A percentile compares a stretch with the other conserved stretches of the same genome.
Conservation (phyloP, 2,329 filamentous ascomycete species). For the Neophaeococcomyces aloes region DNA sequence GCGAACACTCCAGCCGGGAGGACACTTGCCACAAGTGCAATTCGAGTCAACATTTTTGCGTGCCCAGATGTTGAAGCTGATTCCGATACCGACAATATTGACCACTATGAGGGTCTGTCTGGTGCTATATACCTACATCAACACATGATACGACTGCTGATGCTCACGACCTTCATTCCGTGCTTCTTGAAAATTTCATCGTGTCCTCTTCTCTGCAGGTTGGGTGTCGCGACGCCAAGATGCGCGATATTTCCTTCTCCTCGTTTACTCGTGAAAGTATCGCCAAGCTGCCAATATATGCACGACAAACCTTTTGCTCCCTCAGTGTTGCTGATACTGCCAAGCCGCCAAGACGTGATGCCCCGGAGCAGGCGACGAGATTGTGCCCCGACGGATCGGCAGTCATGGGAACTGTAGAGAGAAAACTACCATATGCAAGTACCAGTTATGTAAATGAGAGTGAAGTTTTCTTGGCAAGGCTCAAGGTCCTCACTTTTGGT, state of each 20-base stretch:
- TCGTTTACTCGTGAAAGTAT: not conserved
- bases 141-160: not conserved
- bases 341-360: not conserved
- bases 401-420: not conserved
- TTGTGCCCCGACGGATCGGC: not conserved
- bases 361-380: not conserved
- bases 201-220: too few species aligned
- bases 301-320: too few species aligned
- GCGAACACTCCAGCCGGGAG: not conserved
- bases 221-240: too few species aligned
- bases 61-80: not conserved
- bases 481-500: constrained; percentile 15
- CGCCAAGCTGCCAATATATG: too few species aligned
- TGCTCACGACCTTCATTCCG: too few species aligned
- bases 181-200: too few species aligned
- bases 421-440: not conserved
- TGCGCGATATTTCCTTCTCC: too few species aligned
- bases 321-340: not conserved
- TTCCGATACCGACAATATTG: too few species aligned
- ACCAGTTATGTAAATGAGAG: not conserved
- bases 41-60: not conserved
- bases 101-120: too few species aligned
- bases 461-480: not conserved
- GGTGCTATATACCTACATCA: not conserved
- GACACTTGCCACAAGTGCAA: not conserved